Percentiles rank a stretch among this genome's conserved stretches.
Conservation (phyloP, 257 asterid species). For the Marsdenia floribunda region DNA sequence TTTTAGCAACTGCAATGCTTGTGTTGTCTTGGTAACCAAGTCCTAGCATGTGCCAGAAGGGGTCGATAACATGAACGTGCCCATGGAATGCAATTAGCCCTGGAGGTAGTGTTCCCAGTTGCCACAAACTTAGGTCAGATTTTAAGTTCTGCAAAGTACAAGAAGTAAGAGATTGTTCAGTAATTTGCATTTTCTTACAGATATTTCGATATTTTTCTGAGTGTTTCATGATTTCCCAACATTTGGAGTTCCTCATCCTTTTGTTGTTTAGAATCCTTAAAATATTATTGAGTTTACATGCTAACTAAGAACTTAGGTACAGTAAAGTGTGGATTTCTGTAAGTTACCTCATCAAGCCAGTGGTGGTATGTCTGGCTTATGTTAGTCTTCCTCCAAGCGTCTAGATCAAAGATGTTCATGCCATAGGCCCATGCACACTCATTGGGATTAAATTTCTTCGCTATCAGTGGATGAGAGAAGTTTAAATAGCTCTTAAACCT, state of each 20-base stretch:
- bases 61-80: slow-evolving; percentile 62
- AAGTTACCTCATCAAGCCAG: slow-evolving; percentile 78
- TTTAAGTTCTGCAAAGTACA: slow-evolving; percentile 60
- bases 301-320: background rate
- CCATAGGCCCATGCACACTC: slow-evolving; percentile 99
- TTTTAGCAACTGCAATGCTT: slow-evolving; percentile 54
- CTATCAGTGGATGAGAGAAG: slow-evolving; percentile 89
- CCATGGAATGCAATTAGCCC: slow-evolving; percentile 90
- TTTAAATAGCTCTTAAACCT: slow-evolving; percentile 76
- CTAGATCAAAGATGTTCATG: slow-evolving; percentile 85
- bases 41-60: slow-evolving; percentile 97
- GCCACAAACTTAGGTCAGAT: slow-evolving; percentile 95
- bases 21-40: slow-evolving; percentile 91
- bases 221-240: background rate
- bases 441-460: slow-evolving; percentile 54
- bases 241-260: background rate
- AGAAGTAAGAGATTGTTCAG: slow-evolving; percentile 2
- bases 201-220: background rate
- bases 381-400: slow-evolving; percentile 85
- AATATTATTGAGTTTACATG: background rate
- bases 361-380: slow-evolving; percentile 71
- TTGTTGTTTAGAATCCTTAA: background rate
- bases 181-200: slow-evolving; percentile 5
- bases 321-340: background rate
- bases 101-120: slow-evolving; percentile 92